phyloP scores from a whole-genome alignment of 768 basidiomycete species.

The Tricholomella constricta region DNA sequence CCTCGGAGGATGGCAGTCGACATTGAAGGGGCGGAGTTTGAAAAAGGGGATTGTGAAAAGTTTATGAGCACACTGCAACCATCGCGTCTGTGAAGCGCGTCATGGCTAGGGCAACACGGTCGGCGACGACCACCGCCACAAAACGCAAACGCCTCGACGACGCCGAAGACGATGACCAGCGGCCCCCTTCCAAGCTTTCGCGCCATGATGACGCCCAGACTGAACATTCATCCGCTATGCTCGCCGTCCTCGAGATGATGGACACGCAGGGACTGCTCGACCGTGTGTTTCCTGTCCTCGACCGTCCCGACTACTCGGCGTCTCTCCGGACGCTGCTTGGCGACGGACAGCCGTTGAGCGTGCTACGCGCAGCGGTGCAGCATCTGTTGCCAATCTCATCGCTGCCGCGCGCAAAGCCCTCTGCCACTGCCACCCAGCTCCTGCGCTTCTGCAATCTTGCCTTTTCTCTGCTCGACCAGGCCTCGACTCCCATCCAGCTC shows the following conservation, averaged over 20 bases:
- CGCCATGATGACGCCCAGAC: slow-evolving; percentile 25
- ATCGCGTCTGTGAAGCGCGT: no score
- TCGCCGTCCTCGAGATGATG: slow-evolving; percentile 61
- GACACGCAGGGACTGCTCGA: slow-evolving; percentile 80
- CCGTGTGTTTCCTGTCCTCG: slow-evolving; percentile 67
- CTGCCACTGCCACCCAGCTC: slow-evolving; percentile 67
- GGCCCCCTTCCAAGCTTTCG: slow-evolving; percentile 49
- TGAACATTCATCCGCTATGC: slow-evolving; percentile 52
- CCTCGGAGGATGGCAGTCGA: slow-evolving; percentile 42
- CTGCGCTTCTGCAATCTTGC: slow-evolving; percentile 76
- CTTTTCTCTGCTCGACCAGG: slow-evolving; percentile 69
- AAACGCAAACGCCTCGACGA: slow-evolving; percentile 65
- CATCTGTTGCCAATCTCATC: slow-evolving; percentile 70
- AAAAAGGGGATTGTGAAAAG: slow-evolving; percentile 16
- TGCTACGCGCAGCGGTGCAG: slow-evolving; percentile 64
- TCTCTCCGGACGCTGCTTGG: slow-evolving; percentile 59
- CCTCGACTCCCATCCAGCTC: slow-evolving; percentile 53
- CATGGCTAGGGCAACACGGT: slow-evolving; percentile 81
- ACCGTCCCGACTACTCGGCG: slow-evolving; percentile 41
- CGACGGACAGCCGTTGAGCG: slow-evolving; percentile 52
- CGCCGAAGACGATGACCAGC: slow-evolving; percentile 42
- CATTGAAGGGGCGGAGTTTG: slow-evolving; percentile 30
- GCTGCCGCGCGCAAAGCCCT: slow-evolving; percentile 62
- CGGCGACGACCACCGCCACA: slow-evolving; percentile 44
- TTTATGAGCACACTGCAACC: no score